Base-by-base conservation (phyloP, 2,329 filamentous ascomycete genomes). In the Alternaria angustiovoidea region DNA sequence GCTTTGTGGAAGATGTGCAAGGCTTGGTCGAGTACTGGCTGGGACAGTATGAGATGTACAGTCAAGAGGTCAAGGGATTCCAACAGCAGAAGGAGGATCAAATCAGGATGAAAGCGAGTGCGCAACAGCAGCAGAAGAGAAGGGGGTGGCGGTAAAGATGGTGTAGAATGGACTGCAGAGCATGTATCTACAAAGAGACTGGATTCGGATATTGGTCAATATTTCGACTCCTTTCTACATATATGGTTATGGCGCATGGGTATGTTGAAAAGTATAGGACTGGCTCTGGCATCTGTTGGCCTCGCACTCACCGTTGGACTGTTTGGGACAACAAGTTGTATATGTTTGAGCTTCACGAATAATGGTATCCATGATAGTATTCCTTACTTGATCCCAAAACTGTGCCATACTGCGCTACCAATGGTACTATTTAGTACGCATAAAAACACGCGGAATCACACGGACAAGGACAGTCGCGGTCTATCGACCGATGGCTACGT, bases 1-100 rank as follows among this genome's bases (percentile, higher is more conserved):
- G 87, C 59, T 89, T 89, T 64, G 79, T 86, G 14, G 82, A 84
- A 61, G 91, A 95, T 78, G 73, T 86, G 39, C 53, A 67, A 47
- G 66, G 63, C 7, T 38, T 79, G 79, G 66, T 58, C 7, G 69
- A 74, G 26, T 71, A 67, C 54, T 83, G 80, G 80, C 65, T 57
- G 36, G 72, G 70, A 6, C 75, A 81, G 68, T 80, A 80, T 59
- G 67, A 74, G 54, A 70, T 71, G 55, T 82, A 69, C 55, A 72
- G 65, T 43, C 63, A 65, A 7, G 72, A 75, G 59, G 71, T 77
- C 14, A 70, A 65, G 60, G 62, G 49, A 51, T 72, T 63, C 28
- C 65, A 73, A 64, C 44, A 61, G 48, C 53, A 69, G 41, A 64
- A 75, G 54, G 68, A 75, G 65, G 58, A 56, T 32, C 64, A 74